Evolutionary conservation across 208 protist species (phyloP).

Genomic region (Endotrypanum monterogeii): DNA sequence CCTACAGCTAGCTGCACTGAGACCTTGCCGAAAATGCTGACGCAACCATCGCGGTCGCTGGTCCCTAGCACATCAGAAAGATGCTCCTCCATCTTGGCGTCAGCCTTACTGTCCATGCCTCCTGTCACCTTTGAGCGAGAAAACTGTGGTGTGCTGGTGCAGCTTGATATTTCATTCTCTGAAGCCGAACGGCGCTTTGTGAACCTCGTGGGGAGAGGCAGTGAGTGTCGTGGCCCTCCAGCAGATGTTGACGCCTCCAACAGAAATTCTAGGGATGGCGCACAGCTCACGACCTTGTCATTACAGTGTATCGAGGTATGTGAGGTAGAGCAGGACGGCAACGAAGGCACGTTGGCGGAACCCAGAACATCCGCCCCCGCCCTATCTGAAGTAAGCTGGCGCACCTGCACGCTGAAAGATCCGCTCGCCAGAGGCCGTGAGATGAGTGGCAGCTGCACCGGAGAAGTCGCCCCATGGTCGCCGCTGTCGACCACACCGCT

Average conservation of each 20-base stretch:
- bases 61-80: not conserved
- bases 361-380: not conserved
- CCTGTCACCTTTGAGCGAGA: too few species aligned
- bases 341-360: not conserved
- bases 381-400: not conserved
- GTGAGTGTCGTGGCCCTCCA: not conserved
- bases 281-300: constrained; percentile 12
- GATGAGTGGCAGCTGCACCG: constrained; percentile 9
- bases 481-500: not conserved
- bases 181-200: not conserved
- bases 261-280: not conserved
- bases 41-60: not conserved
- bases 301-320: constrained; percentile 21
- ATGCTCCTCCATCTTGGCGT: not conserved
- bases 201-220: not conserved
- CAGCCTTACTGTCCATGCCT: not conserved
- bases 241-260: constrained; percentile 1
- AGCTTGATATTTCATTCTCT: not conserved
- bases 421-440: not conserved
- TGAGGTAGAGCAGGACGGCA: constrained; percentile 12
- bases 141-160: not conserved
- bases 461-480: not conserved
- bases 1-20: not conserved
- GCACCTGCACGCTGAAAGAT: not conserved
- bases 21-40: not conserved